phyloP scores from a whole-genome alignment of 116 monocot genomes.

The Papilionanthe hybrid region DNA sequence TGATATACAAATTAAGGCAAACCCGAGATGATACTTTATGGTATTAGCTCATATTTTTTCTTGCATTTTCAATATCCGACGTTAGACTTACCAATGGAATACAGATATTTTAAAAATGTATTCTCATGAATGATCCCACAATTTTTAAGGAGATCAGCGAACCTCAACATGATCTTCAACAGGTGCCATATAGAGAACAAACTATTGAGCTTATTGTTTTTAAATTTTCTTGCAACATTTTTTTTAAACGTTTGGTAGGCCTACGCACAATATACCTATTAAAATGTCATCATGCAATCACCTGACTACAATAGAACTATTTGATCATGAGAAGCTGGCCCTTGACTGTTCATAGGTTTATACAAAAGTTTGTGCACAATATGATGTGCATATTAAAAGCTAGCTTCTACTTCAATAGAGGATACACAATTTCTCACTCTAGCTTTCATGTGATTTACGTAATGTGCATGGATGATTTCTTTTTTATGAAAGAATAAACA shows the following conservation, averaged over 20 bases:
- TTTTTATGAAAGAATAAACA: too few species aligned
- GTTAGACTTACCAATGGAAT: background rate
- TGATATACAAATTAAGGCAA: background rate
- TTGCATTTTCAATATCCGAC: background rate
- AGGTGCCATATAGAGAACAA: background rate
- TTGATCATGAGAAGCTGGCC: background rate
- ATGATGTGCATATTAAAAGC: background rate
- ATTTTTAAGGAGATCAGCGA: background rate
- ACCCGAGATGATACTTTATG: background rate
- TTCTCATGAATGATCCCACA: background rate
- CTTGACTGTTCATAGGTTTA: background rate
- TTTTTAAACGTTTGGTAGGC: background rate
- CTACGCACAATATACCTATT: background rate
- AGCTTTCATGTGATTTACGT: too few species aligned
- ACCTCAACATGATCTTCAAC: background rate
- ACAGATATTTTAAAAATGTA: background rate
- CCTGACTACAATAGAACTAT: background rate
- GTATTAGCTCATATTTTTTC: background rate
- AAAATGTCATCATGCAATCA: background rate
- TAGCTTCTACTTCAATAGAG: background rate
- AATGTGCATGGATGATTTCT: too few species aligned
- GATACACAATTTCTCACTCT: too few species aligned
- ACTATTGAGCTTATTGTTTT: background rate
- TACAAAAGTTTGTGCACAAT: background rate
- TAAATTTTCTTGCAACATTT: background rate